Evolutionary conservation across 192 early-diverging fungal species (phyloP).

Genomic region (Umbelopsis sp.): DNA sequence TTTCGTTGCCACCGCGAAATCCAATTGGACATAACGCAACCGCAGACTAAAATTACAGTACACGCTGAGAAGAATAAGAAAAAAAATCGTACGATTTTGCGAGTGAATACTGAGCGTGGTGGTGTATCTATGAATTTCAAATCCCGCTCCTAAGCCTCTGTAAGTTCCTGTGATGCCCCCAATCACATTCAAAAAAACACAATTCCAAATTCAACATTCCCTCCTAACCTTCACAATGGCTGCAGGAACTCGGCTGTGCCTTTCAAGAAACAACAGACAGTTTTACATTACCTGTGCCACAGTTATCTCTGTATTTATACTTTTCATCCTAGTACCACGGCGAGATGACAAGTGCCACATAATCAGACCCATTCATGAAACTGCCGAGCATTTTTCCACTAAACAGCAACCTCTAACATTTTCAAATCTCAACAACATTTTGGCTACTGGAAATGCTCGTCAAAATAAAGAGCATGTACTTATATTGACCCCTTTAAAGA

Average conservation of each 20-base stretch:
- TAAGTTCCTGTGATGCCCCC: neutral
- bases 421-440: conserved; percentile 25
- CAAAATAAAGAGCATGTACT: conserved; percentile 37
- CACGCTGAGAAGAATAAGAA: too few species aligned
- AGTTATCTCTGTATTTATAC: neutral
- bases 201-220: neutral
- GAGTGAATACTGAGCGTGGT: too few species aligned
- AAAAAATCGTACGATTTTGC: too few species aligned
- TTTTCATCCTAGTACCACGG: neutral
- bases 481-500: conserved; percentile 61
- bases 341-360: neutral
- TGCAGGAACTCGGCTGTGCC: conserved; percentile 10
- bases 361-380: neutral
- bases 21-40: too few species aligned
- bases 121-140: too few species aligned
- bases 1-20: too few species aligned
- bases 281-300: neutral
- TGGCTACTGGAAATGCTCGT: conserved; percentile 28
- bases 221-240: neutral
- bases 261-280: neutral
- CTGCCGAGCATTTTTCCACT: conserved; percentile 10
- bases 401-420: conserved; percentile 19
- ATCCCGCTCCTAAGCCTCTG: neutral
- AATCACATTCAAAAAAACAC: too few species aligned
- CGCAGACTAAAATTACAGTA: too few species aligned